Percentiles rank a stretch among this genome's conserved stretches.
Evolutionary conservation across 108 stramenopile genomes (phyloP).

Genomic region (Discostella stelligeroides): DNA sequence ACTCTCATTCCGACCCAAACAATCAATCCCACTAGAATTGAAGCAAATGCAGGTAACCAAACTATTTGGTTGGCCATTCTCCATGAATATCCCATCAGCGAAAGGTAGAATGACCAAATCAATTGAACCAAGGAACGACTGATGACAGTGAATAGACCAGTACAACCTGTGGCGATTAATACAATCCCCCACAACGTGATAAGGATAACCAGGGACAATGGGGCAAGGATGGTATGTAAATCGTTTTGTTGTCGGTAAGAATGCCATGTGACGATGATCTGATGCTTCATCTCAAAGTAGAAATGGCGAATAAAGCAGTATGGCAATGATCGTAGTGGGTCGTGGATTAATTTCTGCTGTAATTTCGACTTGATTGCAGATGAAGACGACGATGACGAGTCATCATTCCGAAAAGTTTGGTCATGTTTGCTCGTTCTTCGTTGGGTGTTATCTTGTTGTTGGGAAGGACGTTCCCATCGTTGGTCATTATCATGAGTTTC

Average conservation of each 20-base stretch:
- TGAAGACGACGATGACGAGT: background rate
- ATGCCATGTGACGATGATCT: conserved; percentile 13
- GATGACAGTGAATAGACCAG: background rate
- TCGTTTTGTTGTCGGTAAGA: conserved; percentile 8
- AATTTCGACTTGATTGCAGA: conserved; percentile 14
- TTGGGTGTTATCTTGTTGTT: background rate
- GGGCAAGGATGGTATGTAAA: background rate
- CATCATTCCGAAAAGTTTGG: background rate
- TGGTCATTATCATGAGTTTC: too few species aligned
- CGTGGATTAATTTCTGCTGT: conserved; percentile 26
- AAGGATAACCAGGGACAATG: conserved; percentile 21
- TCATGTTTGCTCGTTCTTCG: background rate
- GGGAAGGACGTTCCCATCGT: background rate
- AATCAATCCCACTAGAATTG: background rate
- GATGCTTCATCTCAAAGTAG: conserved; percentile 9
- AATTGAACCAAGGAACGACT: background rate
- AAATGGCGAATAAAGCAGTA: conserved; percentile 30
- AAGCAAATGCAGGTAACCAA: background rate
- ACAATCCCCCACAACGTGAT: conserved; percentile 2
- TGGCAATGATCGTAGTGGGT: conserved; percentile 33
- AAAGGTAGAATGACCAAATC: background rate
- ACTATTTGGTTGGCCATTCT: background rate
- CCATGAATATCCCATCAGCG: background rate
- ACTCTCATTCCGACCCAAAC: background rate
- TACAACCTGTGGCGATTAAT: background rate